Evolutionary conservation across 2,329 filamentous ascomycete species (phyloP).

Genomic region (Aspergillus puulaauensis): DNA sequence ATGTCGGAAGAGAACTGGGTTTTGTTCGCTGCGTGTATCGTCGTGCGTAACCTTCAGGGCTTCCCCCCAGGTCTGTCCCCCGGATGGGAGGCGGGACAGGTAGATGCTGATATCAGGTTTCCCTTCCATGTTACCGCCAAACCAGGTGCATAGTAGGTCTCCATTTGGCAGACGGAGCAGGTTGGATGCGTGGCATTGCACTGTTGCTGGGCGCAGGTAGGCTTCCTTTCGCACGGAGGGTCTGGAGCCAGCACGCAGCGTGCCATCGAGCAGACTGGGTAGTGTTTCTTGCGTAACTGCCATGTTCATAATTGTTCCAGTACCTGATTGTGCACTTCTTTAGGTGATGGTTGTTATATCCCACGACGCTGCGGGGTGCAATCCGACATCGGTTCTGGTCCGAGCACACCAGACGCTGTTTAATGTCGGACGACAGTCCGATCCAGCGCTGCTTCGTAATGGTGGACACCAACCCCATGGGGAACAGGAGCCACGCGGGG

Average conservation of each 20-base stretch:
- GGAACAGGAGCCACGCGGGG: not conserved
- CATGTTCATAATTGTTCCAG: not conserved
- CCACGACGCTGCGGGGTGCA: not conserved
- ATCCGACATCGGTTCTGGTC: not conserved
- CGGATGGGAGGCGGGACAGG: not conserved
- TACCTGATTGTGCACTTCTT: too few species aligned
- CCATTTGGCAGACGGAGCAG: not conserved
- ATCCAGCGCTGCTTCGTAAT: not conserved
- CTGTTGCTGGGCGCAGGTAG: not conserved
- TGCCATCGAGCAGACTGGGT: not conserved
- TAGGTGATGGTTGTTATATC: too few species aligned
- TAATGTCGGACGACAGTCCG: slow-evolving; percentile 4
- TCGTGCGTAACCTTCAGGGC: not conserved
- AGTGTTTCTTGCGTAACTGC: not conserved
- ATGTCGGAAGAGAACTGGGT: not conserved
- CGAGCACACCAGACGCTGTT: not conserved
- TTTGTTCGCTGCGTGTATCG: slow-evolving; percentile 4
- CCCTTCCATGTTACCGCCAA: slow-evolving; percentile 8
- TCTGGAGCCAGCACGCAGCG: not conserved
- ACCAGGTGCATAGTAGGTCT: slow-evolving; percentile 4
- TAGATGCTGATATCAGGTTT: slow-evolving; percentile 9
- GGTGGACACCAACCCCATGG: not conserved
- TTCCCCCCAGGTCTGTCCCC: not conserved
- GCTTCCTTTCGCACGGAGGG: slow-evolving; percentile 1
- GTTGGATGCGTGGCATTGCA: slow-evolving; percentile 9